Percentiles rank a stretch among this genome's conserved stretches.
Evolutionary conservation across 257 asterid species (phyloP).

Genomic region (Fraxinus americana): DNA sequence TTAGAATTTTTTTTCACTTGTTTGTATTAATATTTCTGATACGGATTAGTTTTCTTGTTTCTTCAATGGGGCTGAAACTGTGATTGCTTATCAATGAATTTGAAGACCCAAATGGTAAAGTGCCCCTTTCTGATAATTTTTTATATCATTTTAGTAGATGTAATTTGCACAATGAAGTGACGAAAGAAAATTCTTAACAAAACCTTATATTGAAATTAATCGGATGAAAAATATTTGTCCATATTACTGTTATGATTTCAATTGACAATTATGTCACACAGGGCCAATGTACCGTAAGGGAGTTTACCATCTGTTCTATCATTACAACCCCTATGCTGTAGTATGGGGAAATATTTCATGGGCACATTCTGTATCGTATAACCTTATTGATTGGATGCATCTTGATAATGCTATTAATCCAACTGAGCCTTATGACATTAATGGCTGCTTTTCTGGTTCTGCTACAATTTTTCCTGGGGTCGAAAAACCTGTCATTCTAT

Average conservation of each 20-base stretch:
- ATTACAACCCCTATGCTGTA: slow-evolving; percentile 63
- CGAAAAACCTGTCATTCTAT: slow-evolving; percentile 49
- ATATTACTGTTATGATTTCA: not conserved
- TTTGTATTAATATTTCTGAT: not conserved
- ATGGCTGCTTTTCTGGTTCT: slow-evolving; percentile 71
- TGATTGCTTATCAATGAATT: slow-evolving; percentile 20
- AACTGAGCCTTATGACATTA: slow-evolving; percentile 45
- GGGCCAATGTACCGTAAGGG: slow-evolving; percentile 72
- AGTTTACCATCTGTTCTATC: slow-evolving; percentile 74
- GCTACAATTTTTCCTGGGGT: slow-evolving; percentile 42
- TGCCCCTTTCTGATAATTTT: not conserved
- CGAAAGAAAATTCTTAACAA: not conserved
- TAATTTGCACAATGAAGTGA: no score
- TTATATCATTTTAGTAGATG: not conserved
- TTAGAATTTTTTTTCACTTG: not conserved
- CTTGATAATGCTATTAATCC: slow-evolving; percentile 47
- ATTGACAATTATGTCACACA: slow-evolving; percentile 19
- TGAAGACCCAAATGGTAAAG: slow-evolving; percentile 76
- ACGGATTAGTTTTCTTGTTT: not conserved
- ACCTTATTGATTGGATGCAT: slow-evolving; percentile 65
- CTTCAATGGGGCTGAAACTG: slow-evolving; percentile 21
- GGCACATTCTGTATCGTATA: slow-evolving; percentile 71
- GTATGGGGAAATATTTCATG: slow-evolving; percentile 56
- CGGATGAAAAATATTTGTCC: no score
- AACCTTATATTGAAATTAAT: no score